These are phyloP conservation scores for Pseudotsuga menziesii DNA, from an alignment of 75 land plant species.

Conservation along the genomic window DNA sequence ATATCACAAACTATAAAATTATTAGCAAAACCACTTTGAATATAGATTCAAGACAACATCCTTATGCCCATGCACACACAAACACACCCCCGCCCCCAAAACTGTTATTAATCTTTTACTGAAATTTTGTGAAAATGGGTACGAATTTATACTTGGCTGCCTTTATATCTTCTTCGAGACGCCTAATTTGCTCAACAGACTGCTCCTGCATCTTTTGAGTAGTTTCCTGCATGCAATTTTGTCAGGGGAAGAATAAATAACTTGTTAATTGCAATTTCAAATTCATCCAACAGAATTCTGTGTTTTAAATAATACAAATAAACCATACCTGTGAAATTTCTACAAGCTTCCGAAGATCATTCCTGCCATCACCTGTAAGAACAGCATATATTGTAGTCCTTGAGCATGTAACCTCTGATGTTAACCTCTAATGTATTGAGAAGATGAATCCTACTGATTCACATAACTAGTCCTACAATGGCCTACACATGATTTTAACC, in stretches of 20 bases:
- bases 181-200: slow-evolving; percentile 41
- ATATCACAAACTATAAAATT: too few species aligned
- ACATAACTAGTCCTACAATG: background rate
- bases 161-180: slow-evolving; percentile 66
- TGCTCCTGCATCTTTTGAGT: slow-evolving; percentile 44
- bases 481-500: background rate
- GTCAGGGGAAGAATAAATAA: background rate
- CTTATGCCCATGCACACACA: too few species aligned
- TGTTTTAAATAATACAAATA: background rate
- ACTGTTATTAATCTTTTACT: too few species aligned
- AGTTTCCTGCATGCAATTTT: slow-evolving; percentile 42
- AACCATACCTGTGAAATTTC: slow-evolving; percentile 58
- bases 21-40: too few species aligned
- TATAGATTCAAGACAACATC: too few species aligned
- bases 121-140: too few species aligned
- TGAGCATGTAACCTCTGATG: background rate
- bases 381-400: background rate
- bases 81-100: too few species aligned
- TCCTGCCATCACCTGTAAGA: slow-evolving; percentile 47
- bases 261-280: background rate
- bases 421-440: background rate
- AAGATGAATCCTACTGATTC: background rate
- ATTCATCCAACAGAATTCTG: background rate
- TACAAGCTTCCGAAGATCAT: slow-evolving; percentile 38
- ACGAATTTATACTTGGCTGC: slow-evolving; percentile 40